A percentile compares a stretch with the other conserved stretches of the same genome.
Conservation (phyloP, 352 stramenopile genomes). For the Nothophytophthora sp. region DNA sequence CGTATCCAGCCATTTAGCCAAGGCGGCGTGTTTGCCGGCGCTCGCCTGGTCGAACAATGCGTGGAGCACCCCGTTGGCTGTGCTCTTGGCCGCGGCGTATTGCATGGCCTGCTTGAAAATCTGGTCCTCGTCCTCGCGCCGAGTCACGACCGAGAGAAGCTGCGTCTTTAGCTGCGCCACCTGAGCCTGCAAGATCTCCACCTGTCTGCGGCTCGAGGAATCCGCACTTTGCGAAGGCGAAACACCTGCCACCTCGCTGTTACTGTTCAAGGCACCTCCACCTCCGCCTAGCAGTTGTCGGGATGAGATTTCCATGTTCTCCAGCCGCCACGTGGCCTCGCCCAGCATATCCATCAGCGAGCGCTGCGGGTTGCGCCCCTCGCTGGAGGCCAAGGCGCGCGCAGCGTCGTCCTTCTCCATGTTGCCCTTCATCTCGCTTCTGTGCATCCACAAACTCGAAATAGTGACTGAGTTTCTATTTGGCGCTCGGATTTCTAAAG, state of each 20-base stretch:
- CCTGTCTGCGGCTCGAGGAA: no score
- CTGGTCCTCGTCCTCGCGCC: slow-evolving; percentile 63
- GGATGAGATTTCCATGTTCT: slow-evolving; percentile 59
- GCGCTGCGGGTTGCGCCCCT: slow-evolving; percentile 9
- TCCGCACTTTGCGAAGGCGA: no score
- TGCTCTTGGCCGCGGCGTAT: slow-evolving; percentile 71
- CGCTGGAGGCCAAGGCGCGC: neutral
- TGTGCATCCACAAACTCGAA: no score
- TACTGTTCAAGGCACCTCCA: no score
- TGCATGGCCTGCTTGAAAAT: slow-evolving; percentile 56
- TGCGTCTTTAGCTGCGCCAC: slow-evolving; percentile 45
- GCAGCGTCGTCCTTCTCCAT: slow-evolving; percentile 4
- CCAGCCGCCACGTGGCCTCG: slow-evolving; percentile 39
- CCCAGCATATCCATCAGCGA: slow-evolving; percentile 60
- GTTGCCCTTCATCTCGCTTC: no score
- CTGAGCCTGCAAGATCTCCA: slow-evolving; percentile 65
- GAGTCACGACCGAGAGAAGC: slow-evolving; percentile 43
- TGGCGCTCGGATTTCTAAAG: no score
- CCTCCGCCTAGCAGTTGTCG: slow-evolving; percentile 38
- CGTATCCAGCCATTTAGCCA: slow-evolving; percentile 65
- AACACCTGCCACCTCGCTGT: no score
- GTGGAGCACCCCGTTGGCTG: slow-evolving; percentile 73
- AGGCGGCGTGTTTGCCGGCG: slow-evolving; percentile 47
- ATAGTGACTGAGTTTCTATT: no score
- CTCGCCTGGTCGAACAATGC: slow-evolving; percentile 78